Evolutionary conservation across 2,329 filamentous ascomycete species (phyloP).

Genomic region (Talaromyces sp.): DNA sequence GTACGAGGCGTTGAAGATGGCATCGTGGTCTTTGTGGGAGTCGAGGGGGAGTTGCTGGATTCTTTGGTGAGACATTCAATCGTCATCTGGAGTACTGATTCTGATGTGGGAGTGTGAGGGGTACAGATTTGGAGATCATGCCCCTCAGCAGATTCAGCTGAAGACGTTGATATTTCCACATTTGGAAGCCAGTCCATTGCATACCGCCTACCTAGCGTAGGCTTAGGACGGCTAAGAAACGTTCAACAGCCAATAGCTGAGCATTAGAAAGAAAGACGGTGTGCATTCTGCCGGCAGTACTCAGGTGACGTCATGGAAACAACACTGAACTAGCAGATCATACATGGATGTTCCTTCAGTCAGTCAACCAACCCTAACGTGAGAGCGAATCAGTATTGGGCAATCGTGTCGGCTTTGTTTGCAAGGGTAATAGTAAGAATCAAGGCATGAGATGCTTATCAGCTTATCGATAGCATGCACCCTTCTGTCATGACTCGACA

Average conservation of each 20-base stretch:
- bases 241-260: not conserved
- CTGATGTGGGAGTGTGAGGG: not conserved
- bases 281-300: not conserved
- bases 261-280: not conserved
- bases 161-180: not conserved
- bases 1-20: constrained; percentile 14
- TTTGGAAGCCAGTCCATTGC: not conserved
- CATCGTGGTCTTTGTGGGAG: constrained; percentile 2
- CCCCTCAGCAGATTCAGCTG: not conserved
- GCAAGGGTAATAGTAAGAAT: too few species aligned
- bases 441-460: not conserved
- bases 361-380: not conserved
- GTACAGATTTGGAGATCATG: not conserved
- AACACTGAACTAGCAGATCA: not conserved
- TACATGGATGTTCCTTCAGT: not conserved
- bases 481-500: not conserved
- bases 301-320: not conserved
- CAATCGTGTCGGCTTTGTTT: too few species aligned
- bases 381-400: not conserved
- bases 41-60: constrained; percentile 26
- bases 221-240: not conserved
- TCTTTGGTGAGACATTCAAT: not conserved
- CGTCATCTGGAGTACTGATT: not conserved
- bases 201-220: not conserved
- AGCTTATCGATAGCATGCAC: not conserved